Percentiles rank a stretch among this genome's conserved stretches.
phyloP scores from a whole-genome alignment of 1,284 basidiomycete species.

The Cryptococcus jaspeensis region DNA sequence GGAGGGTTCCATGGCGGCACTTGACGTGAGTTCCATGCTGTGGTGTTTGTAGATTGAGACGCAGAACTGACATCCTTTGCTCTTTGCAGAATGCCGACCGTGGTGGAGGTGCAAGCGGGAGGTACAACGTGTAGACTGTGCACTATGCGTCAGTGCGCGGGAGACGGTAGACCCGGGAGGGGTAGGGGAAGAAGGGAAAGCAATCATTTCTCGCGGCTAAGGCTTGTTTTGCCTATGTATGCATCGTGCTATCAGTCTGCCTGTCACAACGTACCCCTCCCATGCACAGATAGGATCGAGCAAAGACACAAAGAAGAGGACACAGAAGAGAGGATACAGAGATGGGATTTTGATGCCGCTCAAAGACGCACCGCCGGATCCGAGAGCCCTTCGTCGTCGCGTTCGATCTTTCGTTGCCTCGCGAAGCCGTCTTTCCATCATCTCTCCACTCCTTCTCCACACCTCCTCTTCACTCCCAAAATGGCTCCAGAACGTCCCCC shows the following conservation, averaged over 20 bases:
- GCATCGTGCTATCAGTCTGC: too few relatives aligned
- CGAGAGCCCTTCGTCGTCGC: too few relatives aligned
- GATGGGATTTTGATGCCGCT: too few relatives aligned
- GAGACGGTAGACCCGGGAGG: not conserved
- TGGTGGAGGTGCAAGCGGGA: conserved; percentile 19
- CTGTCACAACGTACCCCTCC: too few relatives aligned
- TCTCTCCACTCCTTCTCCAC: not conserved
- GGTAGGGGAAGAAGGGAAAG: too few relatives aligned
- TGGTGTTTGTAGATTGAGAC: not conserved
- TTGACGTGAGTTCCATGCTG: conserved; percentile 30
- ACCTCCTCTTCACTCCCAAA: not conserved
- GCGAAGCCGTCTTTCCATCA: not conserved
- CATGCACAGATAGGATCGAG: too few relatives aligned
- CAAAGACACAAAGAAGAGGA: too few relatives aligned
- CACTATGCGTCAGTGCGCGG: not conserved
- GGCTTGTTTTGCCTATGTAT: too few relatives aligned
- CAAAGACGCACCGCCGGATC: too few relatives aligned
- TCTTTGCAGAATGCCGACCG: conserved; percentile 24
- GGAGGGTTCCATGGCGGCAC: conserved; percentile 60
- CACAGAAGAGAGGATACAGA: too few relatives aligned
- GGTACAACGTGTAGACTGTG: conserved; percentile 26
- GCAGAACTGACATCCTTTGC: not conserved
- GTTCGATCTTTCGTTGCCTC: not conserved
- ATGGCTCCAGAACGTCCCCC: conserved; percentile 22
- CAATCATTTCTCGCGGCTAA: too few relatives aligned